Base-by-base conservation (phyloP, 805 yeast species). In the Ogataea dorogensis region DNA sequence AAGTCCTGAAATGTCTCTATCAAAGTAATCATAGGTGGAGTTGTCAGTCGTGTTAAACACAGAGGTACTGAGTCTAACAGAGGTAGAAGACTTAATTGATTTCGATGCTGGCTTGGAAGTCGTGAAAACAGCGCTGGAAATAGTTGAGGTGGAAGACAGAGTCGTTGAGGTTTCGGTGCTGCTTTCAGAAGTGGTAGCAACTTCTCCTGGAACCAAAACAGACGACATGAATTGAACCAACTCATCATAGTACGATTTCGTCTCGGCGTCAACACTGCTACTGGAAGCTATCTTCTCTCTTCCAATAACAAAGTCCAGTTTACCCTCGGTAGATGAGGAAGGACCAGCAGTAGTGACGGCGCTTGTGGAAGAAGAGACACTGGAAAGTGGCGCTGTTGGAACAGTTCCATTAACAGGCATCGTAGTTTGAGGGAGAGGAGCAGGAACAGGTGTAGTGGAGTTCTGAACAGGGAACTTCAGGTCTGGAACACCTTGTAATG, bases 201-300 rank as follows among this genome's bases (percentile, higher is more conserved):
- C 10, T 13, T 23, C 14, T 14, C 40, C 17, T 16, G 34, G 32
- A 17, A 37, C 33, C 26, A 44, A 44, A 5, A 41, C 49, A 23
- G 49, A 44, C 5, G 49, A 41, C 15, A 41, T 43, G 31, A 41
- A 38, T 28, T 39, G 42, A 2, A 38, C 42, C 10, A 44, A 32
- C 31, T 44, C 43, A 5, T 39, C 40, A 23, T 36, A 40, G 19
- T 31, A 28, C 1, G 47, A 31, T 16, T 31, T 14, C 12, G 33
- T 28, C 11, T 29, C 25, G 14, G 22, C 19, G 8, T 23, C 30
- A n/a, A n/a, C n/a, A 15, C 26, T 30, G 13, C 8, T 18, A 13
- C 23, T 33, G 12, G 25, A 32, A 7, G 28, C 25, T 17, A 25
- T 17, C 13, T 34, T 28, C 9, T 30, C 40, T 22, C 31, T 30